These are phyloP conservation scores for Puccinia horiana DNA, from an alignment of 1,284 basidiomycete species.

Conservation along the genomic window DNA sequence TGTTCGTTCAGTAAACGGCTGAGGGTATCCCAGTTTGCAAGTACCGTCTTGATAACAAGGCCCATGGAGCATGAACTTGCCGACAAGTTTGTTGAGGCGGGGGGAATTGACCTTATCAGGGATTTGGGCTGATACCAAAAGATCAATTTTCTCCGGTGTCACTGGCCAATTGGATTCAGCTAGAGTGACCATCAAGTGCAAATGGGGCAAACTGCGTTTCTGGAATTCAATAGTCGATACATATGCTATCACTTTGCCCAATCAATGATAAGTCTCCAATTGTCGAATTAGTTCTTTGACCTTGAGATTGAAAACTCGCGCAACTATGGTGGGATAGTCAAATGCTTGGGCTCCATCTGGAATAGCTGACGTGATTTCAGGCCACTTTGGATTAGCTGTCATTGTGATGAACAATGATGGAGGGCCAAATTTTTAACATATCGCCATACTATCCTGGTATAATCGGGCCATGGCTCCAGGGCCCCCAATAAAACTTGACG, in stretches of 20 bases:
- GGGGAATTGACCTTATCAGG: background rate
- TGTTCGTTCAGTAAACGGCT: background rate
- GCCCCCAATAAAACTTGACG: constrained; percentile 59
- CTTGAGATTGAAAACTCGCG: constrained; percentile 62
- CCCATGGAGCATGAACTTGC: background rate
- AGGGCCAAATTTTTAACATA: constrained; percentile 56
- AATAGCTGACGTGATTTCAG: constrained; percentile 61
- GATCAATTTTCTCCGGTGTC: background rate
- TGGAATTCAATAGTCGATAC: constrained; percentile 65
- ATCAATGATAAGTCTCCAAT: constrained; percentile 54
- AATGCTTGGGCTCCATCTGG: constrained; percentile 59
- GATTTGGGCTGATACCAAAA: background rate
- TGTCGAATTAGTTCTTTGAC: constrained; percentile 53
- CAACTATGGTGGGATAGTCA: constrained; percentile 63
- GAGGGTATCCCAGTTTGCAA: background rate
- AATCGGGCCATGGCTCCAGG: constrained; percentile 58
- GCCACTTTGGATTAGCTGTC: constrained; percentile 60
- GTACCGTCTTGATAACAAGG: background rate
- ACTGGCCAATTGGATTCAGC: background rate
- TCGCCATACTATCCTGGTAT: constrained; percentile 59
- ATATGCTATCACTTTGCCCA: constrained; percentile 58
- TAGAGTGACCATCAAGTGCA: constrained; percentile 56
- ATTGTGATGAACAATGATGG: constrained; percentile 61
- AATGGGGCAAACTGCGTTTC: constrained; percentile 63
- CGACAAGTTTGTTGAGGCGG: background rate